Base-by-base conservation (phyloP, 2,329 filamentous ascomycete species). In the Penicillium brasilianum region DNA sequence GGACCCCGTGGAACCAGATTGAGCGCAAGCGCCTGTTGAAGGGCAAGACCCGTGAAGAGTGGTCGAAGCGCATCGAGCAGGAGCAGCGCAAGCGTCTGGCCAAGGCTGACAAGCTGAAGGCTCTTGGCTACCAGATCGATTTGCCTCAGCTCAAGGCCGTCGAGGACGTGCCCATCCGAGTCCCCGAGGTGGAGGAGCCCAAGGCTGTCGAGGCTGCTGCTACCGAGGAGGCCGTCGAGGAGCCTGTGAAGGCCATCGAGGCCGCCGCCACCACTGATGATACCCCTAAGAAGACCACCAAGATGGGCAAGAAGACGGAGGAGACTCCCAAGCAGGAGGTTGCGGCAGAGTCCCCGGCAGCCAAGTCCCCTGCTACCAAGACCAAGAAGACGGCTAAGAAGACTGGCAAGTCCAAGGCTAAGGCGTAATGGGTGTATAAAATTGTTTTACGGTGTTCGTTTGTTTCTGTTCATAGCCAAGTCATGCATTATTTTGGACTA, bases 1-100 rank as follows among this genome's bases (percentile, higher is more conserved):
- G 85, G 64, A 88, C 94, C 13, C 94, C 95, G 20, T 90, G 91
- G 84, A 95, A 93, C 79, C 91, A 91, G 80, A 90, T 98, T 76
- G 90, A 90, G 62, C 91, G 91, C 53, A 84, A 87, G 69, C 85
- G 87, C 69, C 83, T 98, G 66, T 87, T 89, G 71, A 87, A 89
- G 74, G 90, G 91, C 44, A 85, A 87, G 67, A 87, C 89, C 20
- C 87, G 92, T 72, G 86, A 89, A 37, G 82, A 83, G n/a, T 99
- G 95, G 95, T 83, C 88, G 61, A 86, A 86, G 79, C 90, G 88
- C 75, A 87, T 95, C 57, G 80, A 84, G 57, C 87, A 85, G 69
- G 93, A 97, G 82, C 85, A 90, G 76, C 83, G 85, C 76, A 88
- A 86, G 77, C 85, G 95, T 57, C 79, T 81, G 39, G 83, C 83